These are phyloP conservation scores for Cryoendolithus antarcticus DNA, from an alignment of 2,329 filamentous ascomycete genomes.

Conservation along the genomic window DNA sequence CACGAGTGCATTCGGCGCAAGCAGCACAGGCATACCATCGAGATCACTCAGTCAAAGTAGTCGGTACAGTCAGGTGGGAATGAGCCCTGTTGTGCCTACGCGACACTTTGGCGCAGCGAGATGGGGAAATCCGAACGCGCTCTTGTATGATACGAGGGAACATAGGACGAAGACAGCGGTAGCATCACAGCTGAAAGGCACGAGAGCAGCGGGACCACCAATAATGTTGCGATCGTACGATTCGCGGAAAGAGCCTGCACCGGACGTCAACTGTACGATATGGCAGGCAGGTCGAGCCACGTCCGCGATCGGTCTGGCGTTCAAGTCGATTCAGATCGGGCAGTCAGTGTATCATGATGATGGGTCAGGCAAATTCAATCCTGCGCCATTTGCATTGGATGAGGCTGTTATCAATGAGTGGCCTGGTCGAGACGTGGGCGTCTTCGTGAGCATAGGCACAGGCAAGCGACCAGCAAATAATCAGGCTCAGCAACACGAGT, in stretches of 20 bases:
- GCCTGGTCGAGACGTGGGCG: slow-evolving; percentile 83
- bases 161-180: slow-evolving; percentile 63
- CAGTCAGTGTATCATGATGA: slow-evolving; percentile 93
- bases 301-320: slow-evolving; percentile 76
- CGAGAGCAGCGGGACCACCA: slow-evolving; percentile 52
- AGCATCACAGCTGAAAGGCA: slow-evolving; percentile 82
- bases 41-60: slow-evolving; percentile 70
- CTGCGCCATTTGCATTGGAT: slow-evolving; percentile 70
- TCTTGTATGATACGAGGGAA: slow-evolving; percentile 78
- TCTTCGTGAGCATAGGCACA: slow-evolving; percentile 89
- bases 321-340: slow-evolving; percentile 89
- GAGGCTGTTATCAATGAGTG: slow-evolving; percentile 88
- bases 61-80: slow-evolving; percentile 64
- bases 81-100: slow-evolving; percentile 46
- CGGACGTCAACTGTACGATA: slow-evolving; percentile 87
- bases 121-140: slow-evolving; percentile 72
- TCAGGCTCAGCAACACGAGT: slow-evolving; percentile 51
- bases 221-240: slow-evolving; percentile 79
- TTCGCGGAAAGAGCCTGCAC: slow-evolving; percentile 77
- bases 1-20: slow-evolving; percentile 16
- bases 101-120: slow-evolving; percentile 41
- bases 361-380: slow-evolving; percentile 83
- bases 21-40: slow-evolving; percentile 26
- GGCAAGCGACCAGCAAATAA: slow-evolving; percentile 68
- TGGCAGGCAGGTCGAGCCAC: slow-evolving; percentile 98